Conservation (phyloP, 176 grass and related monocot genomes). For the Paspalum notatum region DNA sequence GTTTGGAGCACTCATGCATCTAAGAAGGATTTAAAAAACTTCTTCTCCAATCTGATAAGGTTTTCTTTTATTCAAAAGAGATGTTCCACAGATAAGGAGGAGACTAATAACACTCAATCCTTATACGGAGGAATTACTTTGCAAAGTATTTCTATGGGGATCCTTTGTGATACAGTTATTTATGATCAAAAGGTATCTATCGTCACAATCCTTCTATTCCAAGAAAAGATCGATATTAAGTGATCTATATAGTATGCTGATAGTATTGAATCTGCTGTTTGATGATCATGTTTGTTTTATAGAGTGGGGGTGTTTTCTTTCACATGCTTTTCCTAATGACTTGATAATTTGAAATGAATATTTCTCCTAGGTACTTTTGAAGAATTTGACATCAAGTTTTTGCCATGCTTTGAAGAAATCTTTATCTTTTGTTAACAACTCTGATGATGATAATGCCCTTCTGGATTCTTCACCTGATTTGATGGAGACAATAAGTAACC, state of each 20-base stretch:
- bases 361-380: conserved; percentile 64
- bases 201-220: conserved; percentile 8
- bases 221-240: conserved; percentile 15
- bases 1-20: conserved; percentile 78
- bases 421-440: conserved; percentile 45
- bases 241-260: conserved; percentile 13
- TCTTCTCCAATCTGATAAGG: conserved; percentile 76
- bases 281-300: conserved; percentile 21
- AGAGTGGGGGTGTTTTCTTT: conserved; percentile 12
- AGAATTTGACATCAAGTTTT: conserved; percentile 70
- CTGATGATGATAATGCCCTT: conserved; percentile 48
- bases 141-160: conserved; percentile 62
- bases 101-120: conserved; percentile 31
- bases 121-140: conserved; percentile 53
- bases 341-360: conserved; percentile 37
- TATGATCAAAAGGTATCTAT: conserved; percentile 82
- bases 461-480: conserved; percentile 68
- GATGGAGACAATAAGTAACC: conserved; percentile 54
- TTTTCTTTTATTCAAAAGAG: conserved; percentile 53
- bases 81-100: conserved; percentile 24
- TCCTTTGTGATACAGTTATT: conserved; percentile 76
- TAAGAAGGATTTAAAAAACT: conserved; percentile 71
- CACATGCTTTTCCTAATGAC: neutral
- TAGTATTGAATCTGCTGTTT: conserved; percentile 1
- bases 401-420: conserved; percentile 67